A percentile compares a stretch with the other conserved stretches of the same genome.
phyloP scores from a whole-genome alignment of 2,329 filamentous ascomycete species.

The Apiospora arundinis region DNA sequence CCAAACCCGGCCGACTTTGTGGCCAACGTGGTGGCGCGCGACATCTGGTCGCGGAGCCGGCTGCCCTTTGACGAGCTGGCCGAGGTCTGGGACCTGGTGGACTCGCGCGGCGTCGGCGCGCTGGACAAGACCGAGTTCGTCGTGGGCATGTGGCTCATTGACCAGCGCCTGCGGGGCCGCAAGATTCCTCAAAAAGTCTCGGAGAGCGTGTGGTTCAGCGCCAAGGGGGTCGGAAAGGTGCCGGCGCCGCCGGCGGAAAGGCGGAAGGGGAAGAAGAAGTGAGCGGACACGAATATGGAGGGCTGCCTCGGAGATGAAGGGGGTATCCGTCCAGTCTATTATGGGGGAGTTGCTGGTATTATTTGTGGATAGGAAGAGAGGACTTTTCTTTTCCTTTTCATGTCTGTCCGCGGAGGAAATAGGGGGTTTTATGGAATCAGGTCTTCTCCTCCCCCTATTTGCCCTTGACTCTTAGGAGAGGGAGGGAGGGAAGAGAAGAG shows the following conservation, averaged over 20 bases:
- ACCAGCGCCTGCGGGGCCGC: constrained; percentile 78
- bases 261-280: neutral
- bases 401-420: no score
- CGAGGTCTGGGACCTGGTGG: constrained; percentile 80
- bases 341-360: no score
- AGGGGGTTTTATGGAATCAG: no score
- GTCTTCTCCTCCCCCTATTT: no score
- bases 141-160: constrained; percentile 82
- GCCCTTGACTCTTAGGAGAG: no score
- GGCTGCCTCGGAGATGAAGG: no score
- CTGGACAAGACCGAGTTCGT: constrained; percentile 77
- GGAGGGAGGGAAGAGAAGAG: no score
- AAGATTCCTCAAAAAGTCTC: constrained; percentile 76
- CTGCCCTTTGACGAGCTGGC: constrained; percentile 72
- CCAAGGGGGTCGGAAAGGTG: constrained; percentile 36
- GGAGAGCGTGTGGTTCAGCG: constrained; percentile 79
- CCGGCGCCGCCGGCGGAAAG: neutral
- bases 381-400: no score
- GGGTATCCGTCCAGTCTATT: no score
- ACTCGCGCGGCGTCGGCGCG: constrained; percentile 58
- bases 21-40: constrained; percentile 70
- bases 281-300: neutral
- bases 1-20: constrained; percentile 48
- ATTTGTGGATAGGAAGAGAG: no score
- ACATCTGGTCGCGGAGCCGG: constrained; percentile 77